Conservation (phyloP, 768 basidiomycete species). For the Kwoniella pini region DNA sequence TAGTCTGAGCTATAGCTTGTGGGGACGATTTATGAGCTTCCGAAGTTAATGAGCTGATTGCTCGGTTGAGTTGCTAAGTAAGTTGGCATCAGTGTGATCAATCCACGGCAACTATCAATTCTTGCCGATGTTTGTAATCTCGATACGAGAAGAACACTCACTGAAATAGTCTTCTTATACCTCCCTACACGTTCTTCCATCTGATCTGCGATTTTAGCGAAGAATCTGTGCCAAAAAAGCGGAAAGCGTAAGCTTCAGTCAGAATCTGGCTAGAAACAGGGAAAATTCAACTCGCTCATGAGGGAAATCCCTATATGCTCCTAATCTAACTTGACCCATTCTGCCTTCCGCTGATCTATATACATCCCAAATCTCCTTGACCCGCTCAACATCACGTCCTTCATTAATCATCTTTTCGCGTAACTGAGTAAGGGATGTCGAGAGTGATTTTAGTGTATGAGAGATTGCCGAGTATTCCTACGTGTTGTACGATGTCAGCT, state of each 20-base stretch:
- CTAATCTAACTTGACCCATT: conserved; percentile 32
- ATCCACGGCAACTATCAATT: background rate
- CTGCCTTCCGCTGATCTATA: conserved; percentile 36
- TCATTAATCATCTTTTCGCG: conserved; percentile 32
- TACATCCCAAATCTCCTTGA: conserved; percentile 44
- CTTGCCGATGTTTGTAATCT: background rate
- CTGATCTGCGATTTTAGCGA: conserved; percentile 27
- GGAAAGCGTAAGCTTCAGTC: background rate
- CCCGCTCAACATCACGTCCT: conserved; percentile 33
- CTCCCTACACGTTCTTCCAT: conserved; percentile 38
- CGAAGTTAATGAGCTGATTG: conserved; percentile 25
- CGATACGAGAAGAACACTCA: conserved; percentile 16
- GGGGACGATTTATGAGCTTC: conserved; percentile 37
- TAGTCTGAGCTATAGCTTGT: conserved; percentile 45
- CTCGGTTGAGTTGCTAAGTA: conserved; percentile 44
- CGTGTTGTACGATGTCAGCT: background rate
- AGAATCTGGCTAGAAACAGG: background rate
- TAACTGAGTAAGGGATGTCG: conserved; percentile 24
- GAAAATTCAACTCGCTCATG: conserved; percentile 26
- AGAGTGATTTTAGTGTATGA: conserved; percentile 30
- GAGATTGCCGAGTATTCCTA: conserved; percentile 40
- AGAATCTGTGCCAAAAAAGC: too few relatives aligned
- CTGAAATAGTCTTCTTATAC: conserved; percentile 39
- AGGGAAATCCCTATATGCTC: conserved; percentile 40
- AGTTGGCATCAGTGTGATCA: background rate